Evolutionary conservation across 2,329 filamentous ascomycete genomes (phyloP).

Genomic region (Echinosphaeria canescens): DNA sequence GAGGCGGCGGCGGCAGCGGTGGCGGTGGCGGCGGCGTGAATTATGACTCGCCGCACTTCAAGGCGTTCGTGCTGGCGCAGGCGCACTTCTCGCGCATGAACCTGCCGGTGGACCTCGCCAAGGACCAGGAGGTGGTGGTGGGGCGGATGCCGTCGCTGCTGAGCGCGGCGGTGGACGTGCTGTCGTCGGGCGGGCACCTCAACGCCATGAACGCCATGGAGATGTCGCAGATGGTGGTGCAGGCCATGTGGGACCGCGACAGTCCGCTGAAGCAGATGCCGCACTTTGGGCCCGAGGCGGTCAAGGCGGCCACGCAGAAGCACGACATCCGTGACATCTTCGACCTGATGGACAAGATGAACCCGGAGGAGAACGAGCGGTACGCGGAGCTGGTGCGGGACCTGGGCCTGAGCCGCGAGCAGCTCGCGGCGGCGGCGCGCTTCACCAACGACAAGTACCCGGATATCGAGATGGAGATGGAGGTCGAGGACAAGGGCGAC

Average conservation of each 20-base stretch:
- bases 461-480: conserved; percentile 78
- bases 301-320: conserved; percentile 64
- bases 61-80: conserved; percentile 90
- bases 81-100: conserved; percentile 97
- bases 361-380: conserved; percentile 74
- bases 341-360: conserved; percentile 98
- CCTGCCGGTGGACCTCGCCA: conserved; percentile 81
- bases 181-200: conserved; percentile 86
- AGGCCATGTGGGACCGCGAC: conserved; percentile 98
- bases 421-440: conserved; percentile 71
- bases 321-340: conserved; percentile 75
- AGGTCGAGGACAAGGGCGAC: conserved; percentile 60
- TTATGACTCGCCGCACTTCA: conserved; percentile 94
- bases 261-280: conserved; percentile 95
- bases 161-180: conserved; percentile 81
- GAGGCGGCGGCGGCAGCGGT: too few relatives aligned
- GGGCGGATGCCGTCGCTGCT: conserved; percentile 71
- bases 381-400: conserved; percentile 59
- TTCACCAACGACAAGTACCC: conserved; percentile 97
- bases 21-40: too few relatives aligned
- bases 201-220: conserved; percentile 99
- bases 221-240: conserved; percentile 97
- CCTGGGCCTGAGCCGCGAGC: conserved; percentile 57
- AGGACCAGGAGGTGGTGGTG: conserved; percentile 81
- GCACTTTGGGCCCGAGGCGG: conserved; percentile 67